phyloP scores from a whole-genome alignment of 164 flowering plant species.

The Nymphaea thermarum region DNA sequence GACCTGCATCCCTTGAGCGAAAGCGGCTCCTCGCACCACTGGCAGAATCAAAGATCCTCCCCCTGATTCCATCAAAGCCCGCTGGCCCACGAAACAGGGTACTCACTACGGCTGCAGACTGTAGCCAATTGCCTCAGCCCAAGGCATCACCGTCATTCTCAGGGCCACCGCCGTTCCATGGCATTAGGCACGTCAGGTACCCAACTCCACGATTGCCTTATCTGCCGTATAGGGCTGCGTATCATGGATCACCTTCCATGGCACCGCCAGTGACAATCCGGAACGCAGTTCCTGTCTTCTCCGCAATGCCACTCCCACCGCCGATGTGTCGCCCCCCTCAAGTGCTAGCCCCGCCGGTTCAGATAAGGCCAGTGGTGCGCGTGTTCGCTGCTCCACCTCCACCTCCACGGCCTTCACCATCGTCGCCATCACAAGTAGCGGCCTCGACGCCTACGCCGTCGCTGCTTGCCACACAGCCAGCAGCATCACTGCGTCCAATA shows the following conservation, averaged over 20 bases:
- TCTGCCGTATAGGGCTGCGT: slow-evolving; percentile 38
- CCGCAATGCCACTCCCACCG: slow-evolving; percentile 57
- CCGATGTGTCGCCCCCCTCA: slow-evolving; percentile 20
- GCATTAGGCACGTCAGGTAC: slow-evolving; percentile 32
- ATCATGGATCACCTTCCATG: slow-evolving; percentile 23
- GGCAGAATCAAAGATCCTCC: slow-evolving; percentile 74
- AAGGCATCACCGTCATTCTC: slow-evolving; percentile 11
- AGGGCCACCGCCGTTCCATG: slow-evolving; percentile 1
- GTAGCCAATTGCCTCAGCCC: slow-evolving; percentile 4
- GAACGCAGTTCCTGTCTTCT: slow-evolving; percentile 65
- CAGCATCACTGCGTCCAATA: too few species aligned
- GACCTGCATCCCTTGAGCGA: slow-evolving; percentile 42
- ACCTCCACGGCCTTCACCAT: neutral
- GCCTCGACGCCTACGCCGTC: neutral
- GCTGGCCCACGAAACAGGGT: slow-evolving; percentile 30
- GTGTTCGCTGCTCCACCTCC: slow-evolving; percentile 13
- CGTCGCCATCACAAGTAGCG: neutral
- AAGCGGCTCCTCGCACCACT: slow-evolving; percentile 25
- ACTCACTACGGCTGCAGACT: slow-evolving; percentile 9
- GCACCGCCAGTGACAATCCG: slow-evolving; percentile 89
- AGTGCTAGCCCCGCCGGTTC: slow-evolving; percentile 26
- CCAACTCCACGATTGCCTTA: slow-evolving; percentile 59
- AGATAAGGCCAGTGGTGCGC: slow-evolving; percentile 26
- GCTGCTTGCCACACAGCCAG: too few species aligned
- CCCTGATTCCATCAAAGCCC: slow-evolving; percentile 51